Evolutionary conservation across 345 rosid genomes (phyloP).

Genomic region (Garcia nutans): DNA sequence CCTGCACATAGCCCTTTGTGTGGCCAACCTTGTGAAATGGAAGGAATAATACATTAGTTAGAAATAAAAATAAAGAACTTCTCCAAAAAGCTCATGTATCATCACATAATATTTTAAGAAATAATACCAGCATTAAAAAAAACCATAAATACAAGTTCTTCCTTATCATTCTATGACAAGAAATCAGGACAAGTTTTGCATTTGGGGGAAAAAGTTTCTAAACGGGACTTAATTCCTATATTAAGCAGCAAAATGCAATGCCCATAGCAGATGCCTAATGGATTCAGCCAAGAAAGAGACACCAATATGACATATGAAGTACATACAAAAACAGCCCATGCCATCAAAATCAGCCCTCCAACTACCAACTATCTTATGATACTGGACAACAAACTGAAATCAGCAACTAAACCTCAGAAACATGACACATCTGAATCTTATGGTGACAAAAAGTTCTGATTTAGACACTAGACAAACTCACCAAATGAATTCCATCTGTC

Average conservation of each 20-base stretch:
- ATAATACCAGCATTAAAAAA: not conserved
- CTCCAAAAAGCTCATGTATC: not conserved
- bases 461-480: constrained; percentile 27
- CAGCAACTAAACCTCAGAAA: not conserved
- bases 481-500: constrained; percentile 84
- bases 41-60: not conserved
- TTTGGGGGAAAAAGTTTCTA: too few species aligned
- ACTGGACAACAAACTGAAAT: not conserved
- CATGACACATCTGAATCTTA: not conserved
- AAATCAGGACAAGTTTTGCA: too few species aligned
- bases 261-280: not conserved
- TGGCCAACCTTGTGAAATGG: constrained; percentile 74
- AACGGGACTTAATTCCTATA: not conserved
- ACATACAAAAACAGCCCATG: too few species aligned
- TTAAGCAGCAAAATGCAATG: not conserved
- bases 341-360: too few species aligned
- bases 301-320: too few species aligned
- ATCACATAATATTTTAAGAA: not conserved
- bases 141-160: not conserved
- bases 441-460: not conserved
- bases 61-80: not conserved
- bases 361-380: not conserved
- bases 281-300: too few species aligned
- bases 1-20: constrained; percentile 83
- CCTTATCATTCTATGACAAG: too few species aligned